phyloP scores from a whole-genome alignment of 2,329 filamentous ascomycete genomes.

The Xylaria sp. region DNA sequence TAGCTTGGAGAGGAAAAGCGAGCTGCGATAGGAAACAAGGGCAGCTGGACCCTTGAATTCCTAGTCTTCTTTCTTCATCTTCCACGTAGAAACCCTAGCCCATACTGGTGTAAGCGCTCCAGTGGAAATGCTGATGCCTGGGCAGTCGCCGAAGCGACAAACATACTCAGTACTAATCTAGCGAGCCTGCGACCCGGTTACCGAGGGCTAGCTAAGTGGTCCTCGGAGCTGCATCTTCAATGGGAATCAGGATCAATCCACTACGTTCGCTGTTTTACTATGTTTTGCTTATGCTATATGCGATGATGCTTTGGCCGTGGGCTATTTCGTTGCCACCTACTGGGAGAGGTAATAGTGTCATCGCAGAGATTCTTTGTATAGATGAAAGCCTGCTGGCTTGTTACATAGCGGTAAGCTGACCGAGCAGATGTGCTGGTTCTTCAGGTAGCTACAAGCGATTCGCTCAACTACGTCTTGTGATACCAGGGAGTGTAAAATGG shows the following conservation, averaged over 20 bases:
- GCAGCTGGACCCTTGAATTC: neutral
- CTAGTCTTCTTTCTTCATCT: constrained; percentile 5
- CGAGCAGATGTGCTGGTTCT: neutral
- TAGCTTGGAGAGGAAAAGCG: constrained; percentile 20
- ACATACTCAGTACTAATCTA: neutral
- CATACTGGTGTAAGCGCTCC: neutral
- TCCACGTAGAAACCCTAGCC: neutral
- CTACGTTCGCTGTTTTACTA: constrained; percentile 3
- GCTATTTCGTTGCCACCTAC: neutral
- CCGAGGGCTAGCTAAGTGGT: neutral
- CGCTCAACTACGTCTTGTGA: neutral
- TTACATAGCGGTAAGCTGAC: constrained; percentile 13
- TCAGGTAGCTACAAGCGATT: neutral
- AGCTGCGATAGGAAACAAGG: constrained; percentile 18
- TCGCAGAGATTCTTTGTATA: neutral
- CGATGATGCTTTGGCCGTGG: constrained; percentile 11
- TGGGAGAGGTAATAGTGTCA: neutral
- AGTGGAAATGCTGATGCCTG: constrained; percentile 11
- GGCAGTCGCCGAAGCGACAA: neutral
- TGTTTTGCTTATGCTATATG: neutral
- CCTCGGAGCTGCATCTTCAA: constrained; percentile 1
- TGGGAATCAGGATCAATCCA: neutral
- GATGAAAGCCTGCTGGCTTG: neutral
- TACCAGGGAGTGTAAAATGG: neutral
- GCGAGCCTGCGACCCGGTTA: constrained; percentile 6